Conservation (phyloP, 2,329 filamentous ascomycete species). For the Apiospora aurea region DNA sequence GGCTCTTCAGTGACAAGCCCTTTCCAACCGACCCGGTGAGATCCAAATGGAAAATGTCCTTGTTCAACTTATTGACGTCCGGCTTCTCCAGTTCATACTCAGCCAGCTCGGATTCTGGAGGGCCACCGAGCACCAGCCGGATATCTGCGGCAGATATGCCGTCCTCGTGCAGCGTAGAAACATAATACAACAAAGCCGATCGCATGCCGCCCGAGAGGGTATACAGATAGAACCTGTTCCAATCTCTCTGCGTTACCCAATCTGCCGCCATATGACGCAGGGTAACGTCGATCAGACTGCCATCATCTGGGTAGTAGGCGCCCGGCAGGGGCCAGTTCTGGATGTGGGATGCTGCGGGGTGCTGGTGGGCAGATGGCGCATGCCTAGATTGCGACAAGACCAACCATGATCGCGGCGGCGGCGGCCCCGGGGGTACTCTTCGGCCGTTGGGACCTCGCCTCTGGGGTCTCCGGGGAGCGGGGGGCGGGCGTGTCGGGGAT, state of each 20-base stretch:
- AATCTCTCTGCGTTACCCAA: conserved; percentile 63
- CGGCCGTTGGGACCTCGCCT: conserved; percentile 56
- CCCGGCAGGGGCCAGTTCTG: conserved; percentile 50
- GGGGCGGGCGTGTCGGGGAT: conserved; percentile 64
- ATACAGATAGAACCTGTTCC: conserved; percentile 64
- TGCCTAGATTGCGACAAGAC: conserved; percentile 43
- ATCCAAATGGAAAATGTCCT: conserved; percentile 60
- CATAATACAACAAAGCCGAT: conserved; percentile 57
- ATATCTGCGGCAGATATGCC: conserved; percentile 61
- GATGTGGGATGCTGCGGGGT: conserved; percentile 26
- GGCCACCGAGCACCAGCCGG: conserved; percentile 44
- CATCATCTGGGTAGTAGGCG: conserved; percentile 49
- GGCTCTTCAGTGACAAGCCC: conserved; percentile 59
- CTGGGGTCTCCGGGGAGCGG: conserved; percentile 53
- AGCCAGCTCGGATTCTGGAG: conserved; percentile 38
- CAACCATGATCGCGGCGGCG: conserved; percentile 66
- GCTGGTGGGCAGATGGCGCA: conserved; percentile 35
- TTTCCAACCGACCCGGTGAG: conserved; percentile 59
- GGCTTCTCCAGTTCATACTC: conserved; percentile 40
- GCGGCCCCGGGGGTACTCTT: conserved; percentile 63
- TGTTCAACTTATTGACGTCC: conserved; percentile 46
- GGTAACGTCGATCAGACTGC: conserved; percentile 59
- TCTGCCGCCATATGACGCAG: conserved; percentile 58
- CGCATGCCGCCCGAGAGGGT: conserved; percentile 61
- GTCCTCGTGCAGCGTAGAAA: conserved; percentile 52